These are phyloP conservation scores for Pythium brassicae DNA, from an alignment of 352 stramenopile genomes.

Conservation along the genomic window DNA sequence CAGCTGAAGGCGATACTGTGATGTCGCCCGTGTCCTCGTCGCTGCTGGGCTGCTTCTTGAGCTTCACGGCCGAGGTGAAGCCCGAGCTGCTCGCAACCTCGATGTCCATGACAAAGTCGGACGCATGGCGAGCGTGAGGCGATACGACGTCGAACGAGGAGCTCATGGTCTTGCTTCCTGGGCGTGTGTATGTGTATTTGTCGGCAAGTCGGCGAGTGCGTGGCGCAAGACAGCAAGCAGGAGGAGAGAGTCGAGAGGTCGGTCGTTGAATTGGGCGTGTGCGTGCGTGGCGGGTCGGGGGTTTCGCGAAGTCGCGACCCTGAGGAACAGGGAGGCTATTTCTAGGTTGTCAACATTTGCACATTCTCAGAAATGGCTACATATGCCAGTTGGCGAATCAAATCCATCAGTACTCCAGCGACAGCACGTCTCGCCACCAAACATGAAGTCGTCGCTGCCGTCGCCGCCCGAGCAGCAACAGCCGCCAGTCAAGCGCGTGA, in stretches of 20 bases:
- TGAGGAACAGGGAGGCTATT: too few relatives aligned
- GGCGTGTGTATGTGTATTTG: not conserved
- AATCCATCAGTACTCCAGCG: too few relatives aligned
- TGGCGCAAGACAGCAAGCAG: not conserved
- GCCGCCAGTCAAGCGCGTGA: not conserved
- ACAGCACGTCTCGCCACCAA: too few relatives aligned
- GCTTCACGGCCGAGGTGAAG: not conserved
- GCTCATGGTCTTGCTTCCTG: not conserved
- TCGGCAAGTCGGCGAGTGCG: not conserved
- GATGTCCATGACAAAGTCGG: slow-evolving; percentile 3
- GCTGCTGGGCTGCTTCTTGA: slow-evolving; percentile 7
- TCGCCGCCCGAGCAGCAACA: not conserved
- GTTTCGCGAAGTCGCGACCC: too few relatives aligned
- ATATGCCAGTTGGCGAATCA: too few relatives aligned
- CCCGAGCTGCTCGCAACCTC: not conserved
- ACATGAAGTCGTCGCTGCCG: too few relatives aligned
- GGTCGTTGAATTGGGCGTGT: too few relatives aligned
- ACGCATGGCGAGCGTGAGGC: not conserved
- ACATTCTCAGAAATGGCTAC: too few relatives aligned
- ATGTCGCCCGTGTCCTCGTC: not conserved
- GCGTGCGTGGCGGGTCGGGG: too few relatives aligned
- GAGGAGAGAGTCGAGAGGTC: too few relatives aligned
- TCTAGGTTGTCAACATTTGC: too few relatives aligned
- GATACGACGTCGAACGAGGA: not conserved
- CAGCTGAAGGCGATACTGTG: too few relatives aligned